Evolutionary conservation across 352 stramenopile genomes (phyloP), one percentile per base, ranked within the genome.

Genomic region (Nothophytophthora sp.): DNA sequence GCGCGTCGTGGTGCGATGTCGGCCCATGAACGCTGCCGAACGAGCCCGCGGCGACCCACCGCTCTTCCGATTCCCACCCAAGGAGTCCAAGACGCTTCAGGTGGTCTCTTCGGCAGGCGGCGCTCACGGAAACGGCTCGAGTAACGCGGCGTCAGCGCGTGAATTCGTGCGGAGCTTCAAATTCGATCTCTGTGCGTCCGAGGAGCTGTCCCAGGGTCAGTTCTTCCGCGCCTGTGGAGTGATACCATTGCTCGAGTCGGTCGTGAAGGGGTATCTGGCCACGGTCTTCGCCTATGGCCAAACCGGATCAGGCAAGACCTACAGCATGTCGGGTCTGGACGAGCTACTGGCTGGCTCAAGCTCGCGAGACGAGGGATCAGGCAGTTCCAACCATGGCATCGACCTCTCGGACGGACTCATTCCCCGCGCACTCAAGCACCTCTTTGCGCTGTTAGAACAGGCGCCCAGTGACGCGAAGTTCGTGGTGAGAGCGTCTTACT

Each of bases 311-410:
- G 77, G 77, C 3, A 89, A 89, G 55, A 86, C 78, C 0, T 92
- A 88, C 46, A 91, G 73, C 42, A 90, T 92, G 82, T 90, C 77
- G 9, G 82, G 82, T 9, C 72, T 87, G 11, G 78, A 90, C 19
- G 77, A 92, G 52, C 60, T 85, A 7, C 49, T 90, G 8, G 58
- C 64, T n/a, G 45, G 51, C 3, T 36, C 45, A 4, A 19, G 22
- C 3, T 41, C 40, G 7, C 52, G 52, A 42, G 43, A 70, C 51
- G 47, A 70, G 50, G 38, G 53, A 27, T 3, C 40, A 47, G 27
- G 33, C 32, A 15, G 18, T 19, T 20, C 40, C 7, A 37, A 20
- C 15, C 55, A 32, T 27, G 35, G 34, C 15, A 35, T 73, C 1
- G 61, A 81, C 24, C 51, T 72, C n/a, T 87, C 76, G 3, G 82